Evolutionary conservation across 2,329 filamentous ascomycete species (phyloP).

Genomic region (Botryotinia globosa): DNA sequence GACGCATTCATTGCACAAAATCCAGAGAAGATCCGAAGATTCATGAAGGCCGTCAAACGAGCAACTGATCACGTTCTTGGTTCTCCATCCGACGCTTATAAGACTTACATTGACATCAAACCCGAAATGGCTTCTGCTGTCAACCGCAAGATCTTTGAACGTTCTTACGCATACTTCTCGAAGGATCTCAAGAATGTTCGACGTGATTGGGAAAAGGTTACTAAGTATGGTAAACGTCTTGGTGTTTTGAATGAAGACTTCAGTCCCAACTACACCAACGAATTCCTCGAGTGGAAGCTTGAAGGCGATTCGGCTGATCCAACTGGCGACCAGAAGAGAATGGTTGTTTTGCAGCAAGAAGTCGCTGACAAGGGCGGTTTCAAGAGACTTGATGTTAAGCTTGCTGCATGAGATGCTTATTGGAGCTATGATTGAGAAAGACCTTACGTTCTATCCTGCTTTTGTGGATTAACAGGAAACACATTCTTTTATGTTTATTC

Average conservation of each 20-base stretch:
- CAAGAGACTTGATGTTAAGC: conserved; percentile 44
- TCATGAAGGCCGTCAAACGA: conserved; percentile 70
- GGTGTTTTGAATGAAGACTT: conserved; percentile 64
- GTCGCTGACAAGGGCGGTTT: conserved; percentile 66
- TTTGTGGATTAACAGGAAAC: not conserved
- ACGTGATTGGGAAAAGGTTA: conserved; percentile 76
- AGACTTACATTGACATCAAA: conserved; percentile 70
- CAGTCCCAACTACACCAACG: conserved; percentile 71
- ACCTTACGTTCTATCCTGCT: not conserved
- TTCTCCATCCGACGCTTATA: conserved; percentile 60
- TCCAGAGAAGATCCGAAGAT: conserved; percentile 62
- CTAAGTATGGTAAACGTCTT: conserved; percentile 70
- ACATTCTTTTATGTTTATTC: not conserved
- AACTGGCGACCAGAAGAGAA: conserved; percentile 69
- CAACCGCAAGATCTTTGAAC: conserved; percentile 78
- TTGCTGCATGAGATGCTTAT: conserved; percentile 20
- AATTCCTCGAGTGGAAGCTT: conserved; percentile 64
- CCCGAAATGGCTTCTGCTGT: conserved; percentile 64
- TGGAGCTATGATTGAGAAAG: not conserved
- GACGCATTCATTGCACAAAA: conserved; percentile 65
- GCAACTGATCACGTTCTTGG: conserved; percentile 71
- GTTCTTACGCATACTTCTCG: conserved; percentile 74
- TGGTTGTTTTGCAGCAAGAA: conserved; percentile 65
- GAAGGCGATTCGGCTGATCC: conserved; percentile 65
- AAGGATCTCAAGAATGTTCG: conserved; percentile 70